A percentile compares a stretch with the other conserved stretches of the same genome.
Conservation (phyloP, 805 yeast genomes). For the Phaffomyces opuntiae region DNA sequence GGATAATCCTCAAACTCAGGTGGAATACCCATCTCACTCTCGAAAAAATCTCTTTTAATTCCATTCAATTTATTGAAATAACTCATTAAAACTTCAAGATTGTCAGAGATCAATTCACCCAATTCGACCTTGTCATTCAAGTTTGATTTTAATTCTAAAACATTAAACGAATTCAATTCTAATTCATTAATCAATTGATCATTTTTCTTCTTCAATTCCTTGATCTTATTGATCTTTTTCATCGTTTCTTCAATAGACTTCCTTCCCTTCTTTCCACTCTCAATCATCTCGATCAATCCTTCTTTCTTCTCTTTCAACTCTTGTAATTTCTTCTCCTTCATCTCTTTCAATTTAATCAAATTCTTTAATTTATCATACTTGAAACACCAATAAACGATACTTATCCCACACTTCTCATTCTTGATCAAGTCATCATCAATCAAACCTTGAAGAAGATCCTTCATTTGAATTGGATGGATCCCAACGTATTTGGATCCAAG, state of each 20-base stretch:
- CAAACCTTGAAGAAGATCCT: conserved; percentile 39
- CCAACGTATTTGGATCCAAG: conserved; percentile 37
- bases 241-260: neutral
- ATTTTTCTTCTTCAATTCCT: conserved; percentile 7
- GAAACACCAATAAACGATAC: conserved; percentile 47
- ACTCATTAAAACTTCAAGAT: conserved; percentile 33
- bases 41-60: conserved; percentile 25
- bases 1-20: conserved; percentile 30
- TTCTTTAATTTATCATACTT: conserved; percentile 25
- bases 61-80: conserved; percentile 27
- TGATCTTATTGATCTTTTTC: conserved; percentile 11
- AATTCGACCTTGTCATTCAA: conserved; percentile 6
- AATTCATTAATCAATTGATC: conserved; percentile 4
- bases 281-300: neutral
- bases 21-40: conserved; percentile 37
- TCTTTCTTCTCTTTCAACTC: conserved; percentile 11
- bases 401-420: conserved; percentile 49
- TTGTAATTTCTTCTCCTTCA: neutral
- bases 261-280: conserved; percentile 8
- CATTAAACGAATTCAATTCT: conserved; percentile 8
- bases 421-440: conserved; percentile 43
- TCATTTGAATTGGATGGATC: conserved; percentile 47
- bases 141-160: neutral
- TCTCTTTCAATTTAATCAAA: conserved; percentile 8
- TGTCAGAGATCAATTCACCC: conserved; percentile 27